Evolutionary conservation across 441 rosid species (phyloP), one percentile per base, ranked within the genome.

Genomic region (Erodium texanum): DNA sequence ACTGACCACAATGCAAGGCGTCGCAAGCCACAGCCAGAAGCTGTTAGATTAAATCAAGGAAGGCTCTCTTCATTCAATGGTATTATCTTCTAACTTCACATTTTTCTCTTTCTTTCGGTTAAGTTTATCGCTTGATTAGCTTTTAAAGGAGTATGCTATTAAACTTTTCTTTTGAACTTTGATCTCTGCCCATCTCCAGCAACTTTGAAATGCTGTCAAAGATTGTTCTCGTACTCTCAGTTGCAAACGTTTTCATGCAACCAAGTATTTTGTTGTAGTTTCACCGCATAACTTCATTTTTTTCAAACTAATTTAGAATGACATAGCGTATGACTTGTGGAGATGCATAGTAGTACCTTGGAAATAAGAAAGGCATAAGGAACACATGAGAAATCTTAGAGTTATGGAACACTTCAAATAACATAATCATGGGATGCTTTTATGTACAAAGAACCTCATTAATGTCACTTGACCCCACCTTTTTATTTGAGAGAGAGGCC

Each of bases 1-100:
- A 86, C 88, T 64, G 95, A 93, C 80, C 98, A 93, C 74, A 93
- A 93, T 83, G 97, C 97, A 72, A 83, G 98, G 77, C 93, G 98
- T 6, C 94, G 98, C 73, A 93, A 89, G 76, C 92, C 93, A 68
- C 97, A 85, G 65, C 84, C 86, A 43, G 93, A 86, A 66, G 75
- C 81, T 4, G 70, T 79, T 65, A 85, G 81, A 45, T 67, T 83
- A 66, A 84, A 76, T 72, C 76, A 83, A 54, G 79, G 85, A 64
- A 77, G 87, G 18, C 74, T 82, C 43, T 74, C 86, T 65, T 66
- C 87, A 0, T 56, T 77, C 50, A 78, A 75, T 70, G 86, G 93
- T 88, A 81, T 59, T 59, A 74, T 41, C 64, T 29, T 67, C 29
- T 11, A 59, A 3, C 24, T 1, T 22, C 7, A 59, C 29, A 7